phyloP scores from a whole-genome alignment of 148 eudicot species.

The Selenicereus undatus region DNA sequence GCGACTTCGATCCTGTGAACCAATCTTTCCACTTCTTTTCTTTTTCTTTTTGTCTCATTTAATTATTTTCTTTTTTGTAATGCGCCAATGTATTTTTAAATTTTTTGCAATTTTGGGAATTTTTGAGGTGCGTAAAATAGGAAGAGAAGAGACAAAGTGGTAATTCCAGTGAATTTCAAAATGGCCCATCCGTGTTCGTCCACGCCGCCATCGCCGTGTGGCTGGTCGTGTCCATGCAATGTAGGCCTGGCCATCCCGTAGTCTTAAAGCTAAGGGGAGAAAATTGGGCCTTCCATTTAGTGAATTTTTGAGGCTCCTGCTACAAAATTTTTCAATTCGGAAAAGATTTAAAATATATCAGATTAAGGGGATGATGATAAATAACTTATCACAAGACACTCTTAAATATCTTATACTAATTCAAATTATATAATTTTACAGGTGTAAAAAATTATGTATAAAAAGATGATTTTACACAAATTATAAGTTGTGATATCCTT shows the following conservation, averaged over 20 bases:
- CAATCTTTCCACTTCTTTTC: not conserved
- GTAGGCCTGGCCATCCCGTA: not conserved
- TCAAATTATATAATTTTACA: too few relatives aligned
- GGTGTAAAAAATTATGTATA: too few relatives aligned
- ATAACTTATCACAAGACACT: too few relatives aligned
- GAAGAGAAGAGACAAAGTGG: slow-evolving; percentile 10
- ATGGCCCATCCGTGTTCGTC: not conserved
- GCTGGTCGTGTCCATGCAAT: not conserved
- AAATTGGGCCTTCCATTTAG: not conserved
- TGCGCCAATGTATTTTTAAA: not conserved
- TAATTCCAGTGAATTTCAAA: not conserved
- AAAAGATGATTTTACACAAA: too few relatives aligned
- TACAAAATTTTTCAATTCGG: too few relatives aligned
- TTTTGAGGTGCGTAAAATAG: not conserved
- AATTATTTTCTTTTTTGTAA: not conserved
- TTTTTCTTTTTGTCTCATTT: not conserved
- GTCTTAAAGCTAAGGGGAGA: too few relatives aligned
- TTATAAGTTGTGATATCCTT: too few relatives aligned
- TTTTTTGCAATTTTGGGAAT: too few relatives aligned
- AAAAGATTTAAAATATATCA: too few relatives aligned
- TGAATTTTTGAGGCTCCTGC: not conserved
- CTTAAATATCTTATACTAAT: too few relatives aligned
- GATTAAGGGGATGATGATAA: too few relatives aligned
- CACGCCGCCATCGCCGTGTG: not conserved
- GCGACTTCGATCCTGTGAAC: slow-evolving; percentile 3